Evolutionary conservation across 2,329 filamentous ascomycete species (phyloP).

Genomic region (Aspergillus sp.): DNA sequence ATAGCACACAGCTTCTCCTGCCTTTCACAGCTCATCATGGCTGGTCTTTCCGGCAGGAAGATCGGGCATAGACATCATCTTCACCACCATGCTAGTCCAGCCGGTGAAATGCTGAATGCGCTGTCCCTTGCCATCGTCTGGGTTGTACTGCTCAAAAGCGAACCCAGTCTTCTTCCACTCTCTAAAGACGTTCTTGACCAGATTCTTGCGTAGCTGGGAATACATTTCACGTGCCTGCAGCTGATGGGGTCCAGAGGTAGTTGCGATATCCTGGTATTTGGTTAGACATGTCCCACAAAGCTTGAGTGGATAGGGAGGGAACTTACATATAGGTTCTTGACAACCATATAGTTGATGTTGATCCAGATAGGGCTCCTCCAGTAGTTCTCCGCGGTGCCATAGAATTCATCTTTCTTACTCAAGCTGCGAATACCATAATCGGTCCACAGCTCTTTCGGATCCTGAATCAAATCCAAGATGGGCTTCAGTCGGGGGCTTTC

Average conservation of each 20-base stretch:
- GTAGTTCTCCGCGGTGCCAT: conserved; percentile 91
- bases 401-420: conserved; percentile 72
- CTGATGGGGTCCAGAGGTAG: conserved; percentile 57
- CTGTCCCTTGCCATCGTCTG: conserved; percentile 86
- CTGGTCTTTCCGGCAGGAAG: conserved; percentile 30
- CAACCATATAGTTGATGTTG: conserved; percentile 85
- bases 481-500: conserved; percentile 67
- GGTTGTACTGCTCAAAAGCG: conserved; percentile 97
- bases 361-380: conserved; percentile 95
- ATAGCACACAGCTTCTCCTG: conserved; percentile 6
- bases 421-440: conserved; percentile 80
- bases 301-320: conserved; percentile 6
- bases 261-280: conserved; percentile 52
- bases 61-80: conserved; percentile 93
- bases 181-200: conserved; percentile 80
- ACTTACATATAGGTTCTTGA: conserved; percentile 69
- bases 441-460: conserved; percentile 84
- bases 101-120: conserved; percentile 96
- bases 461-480: conserved; percentile 66
- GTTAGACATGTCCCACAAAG: conserved; percentile 8
- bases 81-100: conserved; percentile 97
- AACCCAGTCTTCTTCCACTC: conserved; percentile 89
- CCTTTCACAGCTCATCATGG: conserved; percentile 44
- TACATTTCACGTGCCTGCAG: conserved; percentile 65
- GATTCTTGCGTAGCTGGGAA: conserved; percentile 65